phyloP scores from a whole-genome alignment of 140 eudicot species.

The Flaveria floridana region DNA sequence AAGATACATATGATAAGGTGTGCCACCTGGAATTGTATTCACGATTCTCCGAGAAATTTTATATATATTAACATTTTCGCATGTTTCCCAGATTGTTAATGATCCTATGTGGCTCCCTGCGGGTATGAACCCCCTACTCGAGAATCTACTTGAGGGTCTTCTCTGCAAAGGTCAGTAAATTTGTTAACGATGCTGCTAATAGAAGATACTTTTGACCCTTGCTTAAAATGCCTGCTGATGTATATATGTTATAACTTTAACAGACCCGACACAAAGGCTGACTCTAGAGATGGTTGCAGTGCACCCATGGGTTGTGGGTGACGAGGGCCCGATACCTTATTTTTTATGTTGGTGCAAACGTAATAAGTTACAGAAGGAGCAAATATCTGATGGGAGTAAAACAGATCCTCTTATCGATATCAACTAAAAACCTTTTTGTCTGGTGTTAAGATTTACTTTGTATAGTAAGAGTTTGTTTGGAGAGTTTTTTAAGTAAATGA shows the following conservation, averaged over 20 bases:
- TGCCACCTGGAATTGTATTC: slow-evolving; percentile 3
- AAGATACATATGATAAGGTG: slow-evolving; percentile 93
- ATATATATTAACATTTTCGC: neutral
- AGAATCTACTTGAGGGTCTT: slow-evolving; percentile 76
- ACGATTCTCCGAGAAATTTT: neutral
- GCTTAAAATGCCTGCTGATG: slow-evolving; percentile 9
- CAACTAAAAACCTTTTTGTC: slow-evolving; percentile 26
- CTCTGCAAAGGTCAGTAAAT: slow-evolving; percentile 83
- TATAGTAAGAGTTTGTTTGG: slow-evolving; percentile 32
- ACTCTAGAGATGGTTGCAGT: slow-evolving; percentile 54
- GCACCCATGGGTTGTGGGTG: slow-evolving; percentile 75
- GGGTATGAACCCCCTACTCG: slow-evolving; percentile 62
- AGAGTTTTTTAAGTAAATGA: neutral
- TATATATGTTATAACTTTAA: neutral
- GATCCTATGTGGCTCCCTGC: slow-evolving; percentile 58
- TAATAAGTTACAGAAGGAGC: slow-evolving; percentile 32
- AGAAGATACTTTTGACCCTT: neutral
- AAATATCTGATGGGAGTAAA: slow-evolving; percentile 38
- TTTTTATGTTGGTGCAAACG: slow-evolving; percentile 80
- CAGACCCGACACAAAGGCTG: slow-evolving; percentile 72
- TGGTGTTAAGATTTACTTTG: slow-evolving; percentile 25
- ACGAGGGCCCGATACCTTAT: slow-evolving; percentile 63
- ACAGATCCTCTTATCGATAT: slow-evolving; percentile 25
- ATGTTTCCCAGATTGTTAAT: slow-evolving; percentile 60
- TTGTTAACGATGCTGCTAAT: neutral